Conservation (phyloP, 2,329 filamentous ascomycete species). For the Neonectria ditissima region DNA sequence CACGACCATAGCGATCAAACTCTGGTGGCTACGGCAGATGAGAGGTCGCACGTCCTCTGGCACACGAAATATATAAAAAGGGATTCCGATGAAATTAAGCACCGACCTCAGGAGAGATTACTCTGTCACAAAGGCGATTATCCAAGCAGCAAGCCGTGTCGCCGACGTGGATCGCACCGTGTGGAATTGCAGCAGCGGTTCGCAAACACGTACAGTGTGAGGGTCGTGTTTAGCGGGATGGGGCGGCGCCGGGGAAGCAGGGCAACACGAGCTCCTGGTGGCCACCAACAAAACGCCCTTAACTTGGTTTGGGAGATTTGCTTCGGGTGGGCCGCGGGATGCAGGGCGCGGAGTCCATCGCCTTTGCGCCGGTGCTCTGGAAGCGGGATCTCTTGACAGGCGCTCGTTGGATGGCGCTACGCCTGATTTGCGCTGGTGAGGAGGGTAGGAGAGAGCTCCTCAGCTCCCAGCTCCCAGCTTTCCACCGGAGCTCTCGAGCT, state of each 20-base stretch:
- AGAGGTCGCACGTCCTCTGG: slow-evolving; percentile 22
- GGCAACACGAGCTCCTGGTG: slow-evolving; percentile 33
- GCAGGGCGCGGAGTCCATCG: slow-evolving; percentile 37
- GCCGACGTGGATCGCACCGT: slow-evolving; percentile 31
- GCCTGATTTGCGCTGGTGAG: slow-evolving; percentile 41
- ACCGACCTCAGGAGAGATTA: slow-evolving; percentile 44
- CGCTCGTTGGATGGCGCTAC: slow-evolving; percentile 42
- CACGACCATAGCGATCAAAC: slow-evolving; percentile 26
- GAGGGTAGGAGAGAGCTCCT: too few species aligned
- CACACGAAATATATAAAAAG: slow-evolving; percentile 36
- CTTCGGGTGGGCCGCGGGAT: slow-evolving; percentile 43
- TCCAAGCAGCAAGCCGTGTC: slow-evolving; percentile 41
- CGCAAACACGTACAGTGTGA: slow-evolving; percentile 45
- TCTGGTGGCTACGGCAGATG: slow-evolving; percentile 36
- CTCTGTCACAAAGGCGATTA: slow-evolving; percentile 37
- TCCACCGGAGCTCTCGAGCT: slow-evolving; percentile 30
- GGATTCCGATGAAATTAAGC: slow-evolving; percentile 46
- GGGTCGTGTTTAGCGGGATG: not conserved
- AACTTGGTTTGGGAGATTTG: slow-evolving; percentile 40
- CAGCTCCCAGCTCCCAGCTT: slow-evolving; percentile 26
- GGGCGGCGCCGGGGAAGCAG: slow-evolving; percentile 24
- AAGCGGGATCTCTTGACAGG: slow-evolving; percentile 48
- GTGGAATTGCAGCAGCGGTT: not conserved
- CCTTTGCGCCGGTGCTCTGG: slow-evolving; percentile 47
- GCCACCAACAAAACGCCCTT: slow-evolving; percentile 26